Conservation (phyloP, 192 early-diverging fungal species). For the Umbelopsis sp. region DNA sequence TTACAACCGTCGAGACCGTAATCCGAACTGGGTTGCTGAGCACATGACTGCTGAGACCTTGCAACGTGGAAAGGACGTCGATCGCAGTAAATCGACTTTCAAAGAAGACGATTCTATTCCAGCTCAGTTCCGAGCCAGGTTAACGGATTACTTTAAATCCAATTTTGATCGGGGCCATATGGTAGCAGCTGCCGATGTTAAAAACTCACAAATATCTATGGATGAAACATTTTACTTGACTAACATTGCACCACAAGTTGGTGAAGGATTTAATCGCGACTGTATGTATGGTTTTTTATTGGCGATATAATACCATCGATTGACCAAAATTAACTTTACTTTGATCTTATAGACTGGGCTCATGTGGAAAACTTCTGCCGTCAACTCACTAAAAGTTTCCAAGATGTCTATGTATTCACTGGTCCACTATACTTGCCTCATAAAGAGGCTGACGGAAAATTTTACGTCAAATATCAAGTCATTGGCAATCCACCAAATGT, state of each 20-base stretch:
- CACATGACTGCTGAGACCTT: constrained; percentile 66
- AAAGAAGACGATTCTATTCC: constrained; percentile 80
- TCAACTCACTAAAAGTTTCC: constrained; percentile 66
- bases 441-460: constrained; percentile 69
- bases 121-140: constrained; percentile 68
- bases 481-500: constrained; percentile 86
- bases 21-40: constrained; percentile 79
- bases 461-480: constrained; percentile 84
- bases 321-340: background rate
- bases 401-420: constrained; percentile 85
- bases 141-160: constrained; percentile 78
- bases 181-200: constrained; percentile 88
- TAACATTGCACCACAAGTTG: constrained; percentile 83
- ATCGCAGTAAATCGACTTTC: constrained; percentile 74
- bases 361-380: constrained; percentile 84
- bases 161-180: constrained; percentile 94
- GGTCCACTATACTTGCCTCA: constrained; percentile 89
- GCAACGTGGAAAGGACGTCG: constrained; percentile 58
- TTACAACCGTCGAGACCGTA: constrained; percentile 75
- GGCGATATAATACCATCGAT: background rate
- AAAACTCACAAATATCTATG: constrained; percentile 70
- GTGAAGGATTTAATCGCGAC: constrained; percentile 88
- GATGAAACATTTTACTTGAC: constrained; percentile 86
- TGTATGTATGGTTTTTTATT: constrained; percentile 46
- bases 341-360: constrained; percentile 72